phyloP scores from a whole-genome alignment of 2,329 filamentous ascomycete genomes.

The Rhynchosporium graminicola region DNA sequence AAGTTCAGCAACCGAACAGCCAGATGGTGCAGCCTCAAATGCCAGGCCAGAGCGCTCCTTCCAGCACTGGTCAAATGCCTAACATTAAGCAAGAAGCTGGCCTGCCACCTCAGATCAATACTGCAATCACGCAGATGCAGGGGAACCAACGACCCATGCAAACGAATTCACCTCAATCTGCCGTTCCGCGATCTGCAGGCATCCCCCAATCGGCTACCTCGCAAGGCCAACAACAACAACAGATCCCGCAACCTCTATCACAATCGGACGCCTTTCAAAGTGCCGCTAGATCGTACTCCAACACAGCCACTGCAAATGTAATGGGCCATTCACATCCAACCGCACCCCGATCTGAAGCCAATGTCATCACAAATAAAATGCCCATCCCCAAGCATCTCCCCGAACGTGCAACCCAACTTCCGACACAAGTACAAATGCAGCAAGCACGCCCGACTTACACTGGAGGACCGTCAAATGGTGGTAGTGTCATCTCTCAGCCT shows the following conservation, averaged over 20 bases:
- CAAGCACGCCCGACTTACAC: slow-evolving; percentile 78
- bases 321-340: slow-evolving; percentile 39
- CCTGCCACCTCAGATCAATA: slow-evolving; percentile 37
- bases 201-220: slow-evolving; percentile 32
- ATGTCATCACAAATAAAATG: slow-evolving; percentile 39
- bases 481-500: slow-evolving; percentile 83
- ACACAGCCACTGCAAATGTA: slow-evolving; percentile 34
- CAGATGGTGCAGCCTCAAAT: slow-evolving; percentile 29
- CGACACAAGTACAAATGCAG: slow-evolving; percentile 73
- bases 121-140: slow-evolving; percentile 35
- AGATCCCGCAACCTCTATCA: slow-evolving; percentile 35
- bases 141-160: slow-evolving; percentile 29
- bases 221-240: slow-evolving; percentile 23
- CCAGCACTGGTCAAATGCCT: slow-evolving; percentile 26
- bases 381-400: slow-evolving; percentile 67
- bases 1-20: slow-evolving; percentile 26
- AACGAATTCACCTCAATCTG: slow-evolving; percentile 38
- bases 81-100: slow-evolving; percentile 37
- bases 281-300: slow-evolving; percentile 40
- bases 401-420: slow-evolving; percentile 66
- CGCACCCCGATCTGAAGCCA: slow-evolving; percentile 33
- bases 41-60: slow-evolving; percentile 29
- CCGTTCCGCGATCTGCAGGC: slow-evolving; percentile 37
- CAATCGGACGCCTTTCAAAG: slow-evolving; percentile 39
- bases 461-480: slow-evolving; percentile 71